A percentile compares a stretch with the other conserved stretches of the same genome.
phyloP scores from a whole-genome alignment of 805 yeast genomes.

The Isabelozyma rhagii region DNA sequence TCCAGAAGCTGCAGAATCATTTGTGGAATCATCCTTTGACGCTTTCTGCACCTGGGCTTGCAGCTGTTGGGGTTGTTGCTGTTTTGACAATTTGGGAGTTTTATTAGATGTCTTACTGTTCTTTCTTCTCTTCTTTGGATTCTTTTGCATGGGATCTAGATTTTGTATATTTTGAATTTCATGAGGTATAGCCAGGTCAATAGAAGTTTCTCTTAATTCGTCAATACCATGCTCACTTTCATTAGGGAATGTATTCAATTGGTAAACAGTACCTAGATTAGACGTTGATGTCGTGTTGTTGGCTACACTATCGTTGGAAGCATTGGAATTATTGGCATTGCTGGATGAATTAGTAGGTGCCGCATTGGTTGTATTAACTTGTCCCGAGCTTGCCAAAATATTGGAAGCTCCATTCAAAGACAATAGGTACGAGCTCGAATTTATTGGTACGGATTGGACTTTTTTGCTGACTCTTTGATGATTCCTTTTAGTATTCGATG shows the following conservation, averaged over 20 bases:
- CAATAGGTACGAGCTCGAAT: constrained; percentile 1
- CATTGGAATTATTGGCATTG: background rate
- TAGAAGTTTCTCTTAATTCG: constrained; percentile 3
- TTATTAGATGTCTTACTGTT: background rate
- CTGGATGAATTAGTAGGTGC: background rate
- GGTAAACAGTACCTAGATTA: background rate
- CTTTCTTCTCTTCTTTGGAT: background rate
- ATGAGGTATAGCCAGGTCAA: constrained; percentile 1
- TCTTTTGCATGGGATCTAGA: background rate
- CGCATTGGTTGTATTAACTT: background rate
- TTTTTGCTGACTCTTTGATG: background rate
- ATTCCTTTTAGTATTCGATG: background rate
- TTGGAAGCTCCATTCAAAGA: constrained; percentile 3
- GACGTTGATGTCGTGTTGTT: background rate
- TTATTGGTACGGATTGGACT: background rate
- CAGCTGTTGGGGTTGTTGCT: background rate
- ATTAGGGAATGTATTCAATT: background rate
- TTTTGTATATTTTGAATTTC: background rate
- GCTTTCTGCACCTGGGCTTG: background rate
- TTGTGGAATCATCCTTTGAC: background rate
- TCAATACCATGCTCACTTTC: constrained; percentile 4
- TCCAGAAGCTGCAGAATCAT: background rate
- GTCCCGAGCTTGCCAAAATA: background rate
- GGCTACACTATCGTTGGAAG: background rate
- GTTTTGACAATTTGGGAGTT: background rate